These are phyloP conservation scores for Capsaspora owczarzaki DNA, from an alignment of 78 protist species.

Conservation along the genomic window DNA sequence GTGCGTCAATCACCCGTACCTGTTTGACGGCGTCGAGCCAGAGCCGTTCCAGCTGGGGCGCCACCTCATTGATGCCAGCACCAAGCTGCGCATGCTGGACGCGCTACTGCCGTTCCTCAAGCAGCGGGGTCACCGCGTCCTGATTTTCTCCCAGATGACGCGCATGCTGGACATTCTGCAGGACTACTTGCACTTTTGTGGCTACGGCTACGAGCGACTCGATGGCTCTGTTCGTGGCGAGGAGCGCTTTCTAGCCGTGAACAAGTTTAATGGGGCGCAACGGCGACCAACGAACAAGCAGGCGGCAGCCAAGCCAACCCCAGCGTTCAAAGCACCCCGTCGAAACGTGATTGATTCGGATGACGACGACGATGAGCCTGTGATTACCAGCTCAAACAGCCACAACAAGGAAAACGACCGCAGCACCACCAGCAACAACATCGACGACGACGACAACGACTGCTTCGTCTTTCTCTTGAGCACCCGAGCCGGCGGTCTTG, in stretches of 20 bases:
- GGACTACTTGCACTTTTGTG: constrained; percentile 43
- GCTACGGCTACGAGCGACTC: constrained; percentile 72
- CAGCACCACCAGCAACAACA: too few relatives aligned
- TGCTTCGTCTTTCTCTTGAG: constrained; percentile 82
- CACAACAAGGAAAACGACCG: too few relatives aligned
- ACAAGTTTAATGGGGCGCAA: too few relatives aligned
- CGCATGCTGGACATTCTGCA: constrained; percentile 90
- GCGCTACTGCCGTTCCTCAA: constrained; percentile 78
- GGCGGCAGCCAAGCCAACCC: neutral
- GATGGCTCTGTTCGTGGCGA: neutral
- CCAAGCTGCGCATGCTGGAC: constrained; percentile 83
- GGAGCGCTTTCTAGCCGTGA: neutral
- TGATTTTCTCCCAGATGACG: constrained; percentile 84
- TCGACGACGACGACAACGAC: neutral
- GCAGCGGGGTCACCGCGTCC: constrained; percentile 62
- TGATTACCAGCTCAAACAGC: neutral
- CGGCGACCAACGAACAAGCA: too few relatives aligned
- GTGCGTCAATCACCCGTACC: constrained; percentile 39
- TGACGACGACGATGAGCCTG: neutral
- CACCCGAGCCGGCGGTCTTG: constrained; percentile 97
- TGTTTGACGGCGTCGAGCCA: constrained; percentile 39
- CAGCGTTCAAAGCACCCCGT: neutral
- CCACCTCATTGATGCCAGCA: constrained; percentile 49
- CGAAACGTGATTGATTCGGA: too few relatives aligned
- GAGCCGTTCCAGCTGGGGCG: constrained; percentile 36